These are phyloP conservation scores for Panicum miliaceum DNA, from an alignment of 176 grass and related monocot genomes.

Conservation along the genomic window DNA sequence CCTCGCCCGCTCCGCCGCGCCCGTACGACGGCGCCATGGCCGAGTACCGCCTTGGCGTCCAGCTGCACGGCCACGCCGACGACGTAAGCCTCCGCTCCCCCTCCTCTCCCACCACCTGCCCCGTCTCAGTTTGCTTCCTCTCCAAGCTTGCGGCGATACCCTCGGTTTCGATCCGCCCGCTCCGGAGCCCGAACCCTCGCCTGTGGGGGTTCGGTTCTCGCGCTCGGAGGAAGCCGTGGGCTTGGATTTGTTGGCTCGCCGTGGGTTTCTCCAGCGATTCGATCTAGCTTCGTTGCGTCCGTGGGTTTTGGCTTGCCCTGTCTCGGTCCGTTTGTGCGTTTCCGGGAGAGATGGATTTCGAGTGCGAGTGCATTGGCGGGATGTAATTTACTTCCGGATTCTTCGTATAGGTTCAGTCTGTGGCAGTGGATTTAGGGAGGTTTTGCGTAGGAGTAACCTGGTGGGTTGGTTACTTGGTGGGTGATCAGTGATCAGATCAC, in stretches of 20 bases:
- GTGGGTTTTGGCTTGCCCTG: neutral
- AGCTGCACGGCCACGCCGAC: slow-evolving; percentile 81
- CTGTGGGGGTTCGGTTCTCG: neutral
- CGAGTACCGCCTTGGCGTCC: slow-evolving; percentile 69
- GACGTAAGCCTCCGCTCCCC: slow-evolving; percentile 57
- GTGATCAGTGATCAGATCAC: neutral
- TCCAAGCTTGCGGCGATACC: slow-evolving; percentile 38
- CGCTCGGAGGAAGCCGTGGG: no score
- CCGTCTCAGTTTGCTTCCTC: slow-evolving; percentile 48
- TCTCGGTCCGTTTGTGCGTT: neutral
- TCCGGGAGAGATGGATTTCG: neutral
- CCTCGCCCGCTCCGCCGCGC: slow-evolving; percentile 24
- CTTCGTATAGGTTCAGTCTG: neutral
- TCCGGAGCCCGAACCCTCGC: neutral
- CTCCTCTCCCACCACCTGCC: neutral
- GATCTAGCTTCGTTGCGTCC: slow-evolving; percentile 25
- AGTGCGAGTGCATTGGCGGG: neutral
- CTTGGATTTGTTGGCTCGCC: neutral
- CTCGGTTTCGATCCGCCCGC: slow-evolving; percentile 32
- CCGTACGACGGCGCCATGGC: slow-evolving; percentile 43
- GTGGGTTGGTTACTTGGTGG: neutral
- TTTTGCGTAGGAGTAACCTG: slow-evolving; percentile 22
- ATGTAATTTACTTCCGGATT: neutral
- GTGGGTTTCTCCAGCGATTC: neutral
- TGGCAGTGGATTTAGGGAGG: neutral